Base-by-base conservation (phyloP, 73 alveolate genomes). In the Paramecium pentaurelia region DNA sequence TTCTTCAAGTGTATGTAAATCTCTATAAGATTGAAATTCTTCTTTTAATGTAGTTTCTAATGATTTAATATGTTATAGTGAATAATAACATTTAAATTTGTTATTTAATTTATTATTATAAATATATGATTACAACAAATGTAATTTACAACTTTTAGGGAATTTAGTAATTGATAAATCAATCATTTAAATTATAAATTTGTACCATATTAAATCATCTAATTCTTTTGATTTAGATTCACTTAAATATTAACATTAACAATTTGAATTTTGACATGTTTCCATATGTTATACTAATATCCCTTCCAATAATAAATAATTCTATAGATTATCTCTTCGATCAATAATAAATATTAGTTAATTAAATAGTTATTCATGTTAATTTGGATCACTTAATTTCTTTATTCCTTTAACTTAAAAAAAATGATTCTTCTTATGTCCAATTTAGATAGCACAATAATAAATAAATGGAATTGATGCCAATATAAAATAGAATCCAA, bases 11-110 rank as follows among this genome's bases (percentile, higher is more conserved):
- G 25, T 18, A 59, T 36, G 40, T 28, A 36, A 20, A 12, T 58
- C 49, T 77, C 88, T 59, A 42, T 27, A 87, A 14, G 64, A 22
- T 9, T 71, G 18, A 16, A 42, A 87, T 18, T 87, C 93, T 64
- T 87, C 93, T 40, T 40, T 34, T 2, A 60, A 42, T 11, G 60
- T 37, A 6, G 93, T 44, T 18, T 87, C 86, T 36, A 64, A 70
- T 25, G 44, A 58, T 60, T 70, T 59, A 4, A 77, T 68, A 36
- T 37, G 54, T 58, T 54, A 54, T 0, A 87, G 37, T 1, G 70
- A 71, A 64, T 42, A 87, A 25, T 64, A 38, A 70, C 88, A 51
- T 87, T 87, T 87, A 14, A 87, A 87, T 87, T 87, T 87, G 42
- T 87, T 87, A 28, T 60, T 40, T 34, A 87, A 59, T 87, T 64